Base-by-base conservation (phyloP, 2,329 filamentous ascomycete species). In the Colletotrichum lupini region DNA sequence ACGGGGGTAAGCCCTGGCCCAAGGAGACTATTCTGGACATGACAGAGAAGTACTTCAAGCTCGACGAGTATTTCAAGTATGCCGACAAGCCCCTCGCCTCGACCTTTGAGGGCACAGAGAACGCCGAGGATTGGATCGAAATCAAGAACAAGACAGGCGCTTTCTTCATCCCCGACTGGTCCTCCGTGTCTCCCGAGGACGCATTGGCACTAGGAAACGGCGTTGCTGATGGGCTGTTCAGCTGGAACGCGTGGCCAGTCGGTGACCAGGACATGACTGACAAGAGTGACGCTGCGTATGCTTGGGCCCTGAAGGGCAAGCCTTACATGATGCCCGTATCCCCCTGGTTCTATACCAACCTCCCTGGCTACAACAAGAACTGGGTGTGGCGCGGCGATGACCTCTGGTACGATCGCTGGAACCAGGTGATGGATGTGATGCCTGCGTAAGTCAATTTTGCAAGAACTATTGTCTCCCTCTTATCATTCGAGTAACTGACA, bases 341-440 rank as follows among this genome's bases (percentile, higher is more conserved):
- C 0, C 88, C 89, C 0, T 90, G 88, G 88, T 91, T 91, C 79
- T 91, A 87, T 79, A 91, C 90, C 61, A 88, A 90, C 71, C 81
- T 91, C 3, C 86, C 88, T 0, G 82, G 83, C 7, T 91, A 85
- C 76, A 79, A 82, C 55, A 92, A 92, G 81, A 90, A 91, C 77
- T 92, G 90, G 90, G 82, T 91, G 6, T 92, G 88, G 84, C 85
- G 85, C 26, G 88, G 89, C n/a, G 90, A 92, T 75, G 83, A 87
- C 68, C 80, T 92, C 14, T 93, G 91, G 90, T 86, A 85, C 74
- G 83, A 89, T 67, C 87, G 90, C 9, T 92, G 90, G 90, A 80
- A 84, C 11, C 77, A 84, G 86, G 65, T 91, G 82, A 82, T 86
- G 82, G 22, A 85, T 86, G 22, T 88, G 89, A 74, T 82, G 85